phyloP scores from a whole-genome alignment of 2,329 filamentous ascomycete species.

The Fusarium sublunatum region DNA sequence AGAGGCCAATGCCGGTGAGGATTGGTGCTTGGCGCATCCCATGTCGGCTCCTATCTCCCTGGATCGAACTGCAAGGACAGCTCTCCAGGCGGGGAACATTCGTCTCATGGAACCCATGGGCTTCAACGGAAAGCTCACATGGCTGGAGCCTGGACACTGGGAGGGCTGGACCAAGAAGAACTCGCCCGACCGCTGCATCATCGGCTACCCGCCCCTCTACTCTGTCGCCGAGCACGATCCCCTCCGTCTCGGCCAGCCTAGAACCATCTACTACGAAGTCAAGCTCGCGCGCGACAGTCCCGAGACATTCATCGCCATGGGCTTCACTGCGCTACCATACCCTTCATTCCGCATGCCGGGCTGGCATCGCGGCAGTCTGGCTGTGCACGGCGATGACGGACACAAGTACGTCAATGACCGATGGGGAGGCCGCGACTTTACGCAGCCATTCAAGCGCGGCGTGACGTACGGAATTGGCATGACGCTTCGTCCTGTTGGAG shows the following conservation, averaged over 20 bases:
- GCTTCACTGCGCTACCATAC: conserved; percentile 79
- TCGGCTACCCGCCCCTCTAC: conserved; percentile 77
- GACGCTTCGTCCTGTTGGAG: conserved; percentile 60
- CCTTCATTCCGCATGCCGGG: conserved; percentile 82
- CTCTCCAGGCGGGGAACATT: conserved; percentile 64
- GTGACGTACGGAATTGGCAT: conserved; percentile 80
- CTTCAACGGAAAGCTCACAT: conserved; percentile 61
- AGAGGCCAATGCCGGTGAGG: conserved; percentile 72
- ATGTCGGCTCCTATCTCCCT: conserved; percentile 66
- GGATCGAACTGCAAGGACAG: conserved; percentile 58
- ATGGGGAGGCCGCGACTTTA: conserved; percentile 78
- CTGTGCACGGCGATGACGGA: conserved; percentile 84
- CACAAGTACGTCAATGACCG: conserved; percentile 79
- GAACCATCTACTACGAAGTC: conserved; percentile 79
- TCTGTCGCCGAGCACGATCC: conserved; percentile 69
- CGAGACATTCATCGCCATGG: conserved; percentile 70
- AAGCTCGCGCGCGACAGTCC: conserved; percentile 61
- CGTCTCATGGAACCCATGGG: conserved; percentile 63
- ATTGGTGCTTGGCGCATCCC: conserved; percentile 72
- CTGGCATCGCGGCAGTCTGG: conserved; percentile 81
- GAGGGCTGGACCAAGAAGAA: conserved; percentile 54
- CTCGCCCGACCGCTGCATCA: conserved; percentile 71
- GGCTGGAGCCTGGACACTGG: conserved; percentile 64
- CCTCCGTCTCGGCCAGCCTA: conserved; percentile 53
- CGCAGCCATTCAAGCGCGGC: conserved; percentile 69